Evolutionary conservation across 1,139 yeast genomes (phyloP).

Genomic region (Candida mesenterica): DNA sequence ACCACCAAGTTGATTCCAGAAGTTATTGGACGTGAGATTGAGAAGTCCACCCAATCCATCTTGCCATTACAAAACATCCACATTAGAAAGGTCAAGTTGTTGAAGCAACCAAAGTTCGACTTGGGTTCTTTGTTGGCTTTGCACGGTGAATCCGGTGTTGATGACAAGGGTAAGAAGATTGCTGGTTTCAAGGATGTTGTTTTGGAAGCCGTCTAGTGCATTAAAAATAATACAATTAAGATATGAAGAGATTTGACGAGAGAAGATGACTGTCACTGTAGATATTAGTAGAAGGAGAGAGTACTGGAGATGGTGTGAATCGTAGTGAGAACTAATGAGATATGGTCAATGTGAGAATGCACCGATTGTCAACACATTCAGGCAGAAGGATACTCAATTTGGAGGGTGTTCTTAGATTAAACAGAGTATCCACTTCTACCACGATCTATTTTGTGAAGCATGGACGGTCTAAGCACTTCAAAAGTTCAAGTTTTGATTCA

Average conservation of each 20-base stretch:
- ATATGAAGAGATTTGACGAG: conserved; percentile 10
- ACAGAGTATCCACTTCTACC: too few relatives aligned
- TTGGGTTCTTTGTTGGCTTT: conserved; percentile 83
- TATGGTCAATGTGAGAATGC: too few relatives aligned
- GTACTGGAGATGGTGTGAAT: too few relatives aligned
- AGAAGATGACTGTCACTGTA: too few relatives aligned
- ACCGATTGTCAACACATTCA: too few relatives aligned
- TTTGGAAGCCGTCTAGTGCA: conserved; percentile 52
- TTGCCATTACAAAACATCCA: conserved; percentile 90
- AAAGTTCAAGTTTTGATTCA: too few relatives aligned
- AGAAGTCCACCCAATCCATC: conserved; percentile 79
- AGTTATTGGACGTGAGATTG: conserved; percentile 88
- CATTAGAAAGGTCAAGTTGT: conserved; percentile 88
- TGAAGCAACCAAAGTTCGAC: conserved; percentile 90
- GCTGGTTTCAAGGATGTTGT: conserved; percentile 86
- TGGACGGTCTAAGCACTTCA: too few relatives aligned
- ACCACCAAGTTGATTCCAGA: conserved; percentile 88
- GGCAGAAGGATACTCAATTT: too few relatives aligned
- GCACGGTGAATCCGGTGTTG: conserved; percentile 82
- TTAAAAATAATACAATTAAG: conserved; percentile 9
- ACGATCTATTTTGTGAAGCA: too few relatives aligned
- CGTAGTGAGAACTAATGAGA: too few relatives aligned
- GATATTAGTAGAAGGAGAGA: too few relatives aligned
- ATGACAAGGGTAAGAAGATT: conserved; percentile 90
- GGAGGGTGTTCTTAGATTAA: too few relatives aligned